Evolutionary conservation across 2,329 filamentous ascomycete species (phyloP), one percentile per base, ranked within the genome.

Genomic region (Sphaerulina musiva): DNA sequence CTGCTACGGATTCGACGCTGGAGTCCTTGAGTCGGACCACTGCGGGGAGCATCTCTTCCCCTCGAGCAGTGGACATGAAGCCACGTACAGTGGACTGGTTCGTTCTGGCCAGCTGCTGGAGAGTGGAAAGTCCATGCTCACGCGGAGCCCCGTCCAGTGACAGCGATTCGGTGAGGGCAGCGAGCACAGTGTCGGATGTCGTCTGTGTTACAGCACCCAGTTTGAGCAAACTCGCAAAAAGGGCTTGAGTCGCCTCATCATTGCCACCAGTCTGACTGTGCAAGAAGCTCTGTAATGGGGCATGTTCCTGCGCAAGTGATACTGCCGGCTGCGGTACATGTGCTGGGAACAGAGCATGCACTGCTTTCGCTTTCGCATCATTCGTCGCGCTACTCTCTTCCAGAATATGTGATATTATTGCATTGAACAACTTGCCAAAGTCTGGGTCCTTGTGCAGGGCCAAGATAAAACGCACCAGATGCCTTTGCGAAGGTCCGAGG

Each of bases 381-480:
- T n/a, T 10, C 34, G 34, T 10, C 34, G 34, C 34, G 12, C 12
- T 38, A 5, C 6, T 38, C 4, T 46, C 47, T 8, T 61, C 48
- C 10, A 64, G 41, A 3, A 64, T 45, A 6, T 36, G 40, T 10
- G 53, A 39, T 14, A 69, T 34, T 7, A 59, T 59, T 20, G 46
- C 49, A 7, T 58, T 32, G 40, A 66, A 68, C 6, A 59, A 53
- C 52, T 66, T 55, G 66, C 60, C 43, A 73, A 72, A 61, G 64
- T 64, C 49, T 58, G 69, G n/a, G 10, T 68, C 61, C 1, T 66
- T 59, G 4, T 66, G 62, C 26, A 71, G 73, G 0, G 78, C 69
- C 46, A 83, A 78, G 0, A 95, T 73, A 9, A 83, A 81, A 0
- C 83, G 80, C 6, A 90, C 73, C 0, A 95, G 69, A 48, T 84